phyloP scores from a whole-genome alignment of 2,329 filamentous ascomycete species.

The Thelonectria rubi region DNA sequence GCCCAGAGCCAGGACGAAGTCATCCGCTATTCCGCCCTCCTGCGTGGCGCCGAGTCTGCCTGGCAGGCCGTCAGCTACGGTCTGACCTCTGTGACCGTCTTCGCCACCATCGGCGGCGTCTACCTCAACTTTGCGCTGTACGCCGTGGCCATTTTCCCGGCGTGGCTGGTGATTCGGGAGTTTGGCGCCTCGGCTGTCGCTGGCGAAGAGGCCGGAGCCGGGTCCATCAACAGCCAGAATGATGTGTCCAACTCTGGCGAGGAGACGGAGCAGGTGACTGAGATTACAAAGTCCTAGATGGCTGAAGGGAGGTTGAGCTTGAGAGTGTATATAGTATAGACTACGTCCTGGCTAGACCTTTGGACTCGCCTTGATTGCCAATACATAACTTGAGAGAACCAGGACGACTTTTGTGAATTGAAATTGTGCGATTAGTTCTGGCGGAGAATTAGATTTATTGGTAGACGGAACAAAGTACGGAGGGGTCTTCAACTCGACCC shows the following conservation, averaged over 20 bases:
- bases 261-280: conserved; percentile 32
- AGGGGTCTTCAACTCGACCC: too few relatives aligned
- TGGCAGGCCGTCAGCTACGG: conserved; percentile 80
- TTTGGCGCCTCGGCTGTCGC: conserved; percentile 30
- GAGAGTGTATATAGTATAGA: neutral
- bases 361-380: neutral
- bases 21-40: conserved; percentile 72
- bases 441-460: too few relatives aligned
- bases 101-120: conserved; percentile 71
- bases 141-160: conserved; percentile 69
- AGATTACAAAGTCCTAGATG: conserved; percentile 26
- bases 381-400: neutral
- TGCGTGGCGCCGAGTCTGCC: conserved; percentile 76
- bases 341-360: neutral
- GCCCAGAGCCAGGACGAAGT: conserved; percentile 70
- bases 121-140: conserved; percentile 78
- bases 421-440: too few relatives aligned
- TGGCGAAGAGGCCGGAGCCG: conserved; percentile 14
- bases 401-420: too few relatives aligned
- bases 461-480: too few relatives aligned
- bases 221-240: conserved; percentile 25
- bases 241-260: conserved; percentile 33
- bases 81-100: conserved; percentile 66
- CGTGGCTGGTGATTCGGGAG: conserved; percentile 71
- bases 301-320: neutral